Base-by-base conservation (phyloP, 345 rosid species). In the Eucalyptus erythrocorys region DNA sequence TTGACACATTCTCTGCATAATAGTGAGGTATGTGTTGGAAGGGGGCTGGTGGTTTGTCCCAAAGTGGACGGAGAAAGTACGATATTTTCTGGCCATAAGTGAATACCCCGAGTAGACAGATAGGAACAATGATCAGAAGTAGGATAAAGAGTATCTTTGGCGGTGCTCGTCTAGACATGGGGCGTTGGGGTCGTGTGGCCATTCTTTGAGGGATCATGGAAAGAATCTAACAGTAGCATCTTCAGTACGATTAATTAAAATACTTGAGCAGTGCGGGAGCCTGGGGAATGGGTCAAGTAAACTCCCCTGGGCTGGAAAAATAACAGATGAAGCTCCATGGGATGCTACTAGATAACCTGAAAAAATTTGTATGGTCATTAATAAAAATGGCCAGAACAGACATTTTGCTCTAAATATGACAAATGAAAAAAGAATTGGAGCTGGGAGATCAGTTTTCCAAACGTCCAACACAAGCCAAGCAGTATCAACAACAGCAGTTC, bases 1-100 rank as follows among this genome's bases (percentile, higher is more conserved):
- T 94, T 10, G 99, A 94, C 34, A 97, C 96, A 92, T 97, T 97
- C 89, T 97, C 99, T 3, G 99, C 98, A 88, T 97, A 97, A 91
- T 92, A 96, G 92, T 96, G 99, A 6, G 99, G 98, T 21, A 97
- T 88, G 53, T 89, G 95, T 66, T 87, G 87, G 90, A 97, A 97
- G 12, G 99, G 94, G 19, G 90, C 91, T 79, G 98, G 98, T 7
- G 99, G 97, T 21, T 91, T 93, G 93, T 96, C 98, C 99, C 99
- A 97, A 64, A 97, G 93, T 13, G 99, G 99, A 10, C 99, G 97
- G 88, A 97, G 93, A 45, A 97, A 87, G 76, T 95, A 95, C n/a
- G 96, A 89, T 53, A 96, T 88, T 89, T 91, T 93, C 91, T 91
- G 94, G 48, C 88, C 88, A 88, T 95, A 89, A 64, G 87, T 90